Evolutionary conservation across 495 filamentous ascomycete genomes (phyloP), one percentile per base, ranked within the genome.

Genomic region (Cairneyella variabilis): DNA sequence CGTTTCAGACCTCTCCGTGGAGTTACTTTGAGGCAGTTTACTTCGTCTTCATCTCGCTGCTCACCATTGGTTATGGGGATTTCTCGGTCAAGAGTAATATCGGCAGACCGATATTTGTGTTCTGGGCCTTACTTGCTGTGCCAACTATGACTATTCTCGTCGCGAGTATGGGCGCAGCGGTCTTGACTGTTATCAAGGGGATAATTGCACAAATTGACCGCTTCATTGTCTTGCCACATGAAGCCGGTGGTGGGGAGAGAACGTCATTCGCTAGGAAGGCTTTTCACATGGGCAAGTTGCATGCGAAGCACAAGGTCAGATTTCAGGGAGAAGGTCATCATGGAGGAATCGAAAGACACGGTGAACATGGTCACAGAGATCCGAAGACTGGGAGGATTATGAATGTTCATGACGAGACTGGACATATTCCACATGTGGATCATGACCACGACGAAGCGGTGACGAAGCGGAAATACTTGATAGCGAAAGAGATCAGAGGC

Each of bases 221-320:
- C 17, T 46, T 46, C 22, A 25, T 46, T 8, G 42, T 46, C 10
- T 25, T 46, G 4, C 42, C 42, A 16, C 42, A 46, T 27, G 42
- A 46, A 46, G n/a, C n/a, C n/a, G n/a, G n/a, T n/a, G n/a, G n/a
- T n/a, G 42, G 42, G 4, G 5, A 16, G n/a, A 46, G 17, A 16
- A 25, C 26, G 26, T 46, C 42, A 3, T 46, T 26, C 25, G 21
- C 28, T 12, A 46, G 28, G 10, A 46, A 46, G 22, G 28, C 28
- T 20, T 25, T 26, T 25, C 26, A 46, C 4, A 26, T 46, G 21
- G 22, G 12, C 7, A 26, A n/a, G 22, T 27, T 46, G 42, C 18
- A 46, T 10, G 42, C 17, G 9, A 46, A 46, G 25, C 21, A 20
- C 10, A 46, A 46, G 22, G 12, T 26, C 4, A n/a, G n/a, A n/a